Conservation (phyloP, 768 basidiomycete genomes). For the Ramaria sp. region DNA sequence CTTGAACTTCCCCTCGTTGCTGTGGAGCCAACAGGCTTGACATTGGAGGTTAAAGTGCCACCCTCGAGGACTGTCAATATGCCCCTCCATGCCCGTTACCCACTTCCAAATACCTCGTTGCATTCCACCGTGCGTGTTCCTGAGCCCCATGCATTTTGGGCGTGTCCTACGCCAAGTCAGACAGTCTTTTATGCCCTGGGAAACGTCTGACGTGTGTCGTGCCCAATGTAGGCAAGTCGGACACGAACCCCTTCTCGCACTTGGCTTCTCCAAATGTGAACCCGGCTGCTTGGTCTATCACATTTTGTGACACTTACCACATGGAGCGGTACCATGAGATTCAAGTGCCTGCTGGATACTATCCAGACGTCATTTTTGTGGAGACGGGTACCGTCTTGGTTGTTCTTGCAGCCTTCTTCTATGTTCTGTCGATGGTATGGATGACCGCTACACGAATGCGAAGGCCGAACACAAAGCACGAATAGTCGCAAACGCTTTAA, state of each 20-base stretch:
- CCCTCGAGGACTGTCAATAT: conserved; percentile 19
- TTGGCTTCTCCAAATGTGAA: background rate
- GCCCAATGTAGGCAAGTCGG: background rate
- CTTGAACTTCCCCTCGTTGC: conserved; percentile 34
- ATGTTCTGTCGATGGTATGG: background rate
- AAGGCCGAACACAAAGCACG: conserved; percentile 17
- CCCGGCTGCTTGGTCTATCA: background rate
- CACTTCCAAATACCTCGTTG: conserved; percentile 10
- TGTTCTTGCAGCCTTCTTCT: conserved; percentile 19
- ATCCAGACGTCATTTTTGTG: conserved; percentile 3
- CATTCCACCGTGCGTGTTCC: conserved; percentile 16
- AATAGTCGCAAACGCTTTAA: background rate
- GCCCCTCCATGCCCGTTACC: conserved; percentile 37
- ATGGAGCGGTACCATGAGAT: background rate
- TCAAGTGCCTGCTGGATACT: conserved; percentile 9
- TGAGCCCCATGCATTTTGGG: conserved; percentile 23
- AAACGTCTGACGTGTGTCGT: background rate
- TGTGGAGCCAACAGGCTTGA: conserved; percentile 17
- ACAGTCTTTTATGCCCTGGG: background rate
- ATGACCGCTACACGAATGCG: background rate
- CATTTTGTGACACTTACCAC: background rate
- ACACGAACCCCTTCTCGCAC: background rate
- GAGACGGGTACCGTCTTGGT: conserved; percentile 7
- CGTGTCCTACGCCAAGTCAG: conserved; percentile 15
- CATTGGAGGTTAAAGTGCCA: conserved; percentile 23